These are phyloP conservation scores for Neurospora sp. DNA, from an alignment of 495 filamentous ascomycete genomes.

Conservation along the genomic window DNA sequence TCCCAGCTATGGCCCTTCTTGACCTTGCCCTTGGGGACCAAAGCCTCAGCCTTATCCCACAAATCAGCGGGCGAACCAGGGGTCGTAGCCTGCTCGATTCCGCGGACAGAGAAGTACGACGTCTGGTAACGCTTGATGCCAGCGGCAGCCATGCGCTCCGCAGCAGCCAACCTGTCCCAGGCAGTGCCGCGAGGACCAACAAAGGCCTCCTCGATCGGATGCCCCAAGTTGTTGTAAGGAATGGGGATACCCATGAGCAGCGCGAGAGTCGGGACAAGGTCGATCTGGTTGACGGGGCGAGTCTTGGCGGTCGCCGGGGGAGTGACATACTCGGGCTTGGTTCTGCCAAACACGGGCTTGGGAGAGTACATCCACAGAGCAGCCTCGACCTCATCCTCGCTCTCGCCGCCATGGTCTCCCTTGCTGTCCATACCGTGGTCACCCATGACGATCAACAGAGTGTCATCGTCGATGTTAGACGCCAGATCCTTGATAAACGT, in stretches of 20 bases:
- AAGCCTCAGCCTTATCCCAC: conserved; percentile 41
- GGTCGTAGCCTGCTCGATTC: conserved; percentile 48
- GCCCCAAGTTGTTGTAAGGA: conserved; percentile 94
- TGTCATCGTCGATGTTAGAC: conserved; percentile 66
- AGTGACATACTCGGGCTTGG: conserved; percentile 43
- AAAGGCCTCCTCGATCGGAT: conserved; percentile 91
- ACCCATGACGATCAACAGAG: conserved; percentile 89
- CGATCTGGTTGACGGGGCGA: conserved; percentile 85
- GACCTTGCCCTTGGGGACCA: conserved; percentile 14
- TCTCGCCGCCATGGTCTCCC: conserved; percentile 95
- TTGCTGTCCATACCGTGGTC: conserved; percentile 98
- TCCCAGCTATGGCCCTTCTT: conserved; percentile 22
- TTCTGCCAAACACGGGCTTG: conserved; percentile 69
- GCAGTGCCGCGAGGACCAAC: conserved; percentile 54
- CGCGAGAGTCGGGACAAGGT: conserved; percentile 85
- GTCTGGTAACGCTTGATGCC: conserved; percentile 84
- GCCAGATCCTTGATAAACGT: conserved; percentile 61
- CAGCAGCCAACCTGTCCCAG: conserved; percentile 63
- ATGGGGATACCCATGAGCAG: conserved; percentile 84
- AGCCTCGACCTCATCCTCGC: conserved; percentile 86
- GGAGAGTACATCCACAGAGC: conserved; percentile 98
- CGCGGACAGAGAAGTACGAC: conserved; percentile 45
- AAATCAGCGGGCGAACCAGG: conserved; percentile 46
- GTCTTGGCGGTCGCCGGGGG: conserved; percentile 69
- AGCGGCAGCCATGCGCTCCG: conserved; percentile 66